Evolutionary conservation across 1,284 basidiomycete genomes (phyloP).

Genomic region (Sporisorium iseilematis-ciliati): DNA sequence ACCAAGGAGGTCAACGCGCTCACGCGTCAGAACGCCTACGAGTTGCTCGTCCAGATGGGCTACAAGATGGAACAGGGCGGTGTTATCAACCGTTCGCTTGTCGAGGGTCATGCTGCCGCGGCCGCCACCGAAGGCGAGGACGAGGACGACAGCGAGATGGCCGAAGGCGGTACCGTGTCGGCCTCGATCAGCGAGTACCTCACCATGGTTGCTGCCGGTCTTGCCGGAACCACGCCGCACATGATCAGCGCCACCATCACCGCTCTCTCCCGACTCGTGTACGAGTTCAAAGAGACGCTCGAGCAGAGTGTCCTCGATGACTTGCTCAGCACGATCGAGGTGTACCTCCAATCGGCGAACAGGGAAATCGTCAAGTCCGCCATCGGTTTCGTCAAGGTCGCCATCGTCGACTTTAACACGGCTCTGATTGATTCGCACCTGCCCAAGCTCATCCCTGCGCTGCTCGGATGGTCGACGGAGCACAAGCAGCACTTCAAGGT

Average conservation of each 20-base stretch:
- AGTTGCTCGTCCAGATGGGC: constrained; percentile 90
- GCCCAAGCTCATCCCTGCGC: constrained; percentile 81
- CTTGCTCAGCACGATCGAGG: constrained; percentile 85
- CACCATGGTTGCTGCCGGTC: constrained; percentile 95
- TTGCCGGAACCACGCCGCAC: constrained; percentile 92
- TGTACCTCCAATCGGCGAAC: constrained; percentile 92
- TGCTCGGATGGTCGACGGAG: constrained; percentile 92
- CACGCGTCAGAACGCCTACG: constrained; percentile 88
- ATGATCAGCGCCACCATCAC: constrained; percentile 99
- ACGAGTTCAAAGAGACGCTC: constrained; percentile 87
- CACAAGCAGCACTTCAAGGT: constrained; percentile 99
- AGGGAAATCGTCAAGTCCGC: constrained; percentile 97
- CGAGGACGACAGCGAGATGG: constrained; percentile 44
- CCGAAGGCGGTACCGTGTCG: constrained; percentile 72
- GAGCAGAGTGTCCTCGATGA: constrained; percentile 84
- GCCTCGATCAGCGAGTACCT: constrained; percentile 92
- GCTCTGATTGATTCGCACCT: constrained; percentile 83
- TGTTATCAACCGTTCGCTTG: constrained; percentile 80
- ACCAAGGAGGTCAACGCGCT: constrained; percentile 98
- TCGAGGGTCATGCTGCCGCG: constrained; percentile 74
- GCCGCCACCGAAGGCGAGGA: constrained; percentile 33
- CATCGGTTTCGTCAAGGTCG: constrained; percentile 94
- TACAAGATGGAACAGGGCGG: constrained; percentile 91
- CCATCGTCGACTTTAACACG: constrained; percentile 83
- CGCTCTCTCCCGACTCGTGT: constrained; percentile 90